These are phyloP conservation scores for Penicillium fuscoglaucum DNA, from an alignment of 2,329 filamentous ascomycete genomes.

Conservation along the genomic window DNA sequence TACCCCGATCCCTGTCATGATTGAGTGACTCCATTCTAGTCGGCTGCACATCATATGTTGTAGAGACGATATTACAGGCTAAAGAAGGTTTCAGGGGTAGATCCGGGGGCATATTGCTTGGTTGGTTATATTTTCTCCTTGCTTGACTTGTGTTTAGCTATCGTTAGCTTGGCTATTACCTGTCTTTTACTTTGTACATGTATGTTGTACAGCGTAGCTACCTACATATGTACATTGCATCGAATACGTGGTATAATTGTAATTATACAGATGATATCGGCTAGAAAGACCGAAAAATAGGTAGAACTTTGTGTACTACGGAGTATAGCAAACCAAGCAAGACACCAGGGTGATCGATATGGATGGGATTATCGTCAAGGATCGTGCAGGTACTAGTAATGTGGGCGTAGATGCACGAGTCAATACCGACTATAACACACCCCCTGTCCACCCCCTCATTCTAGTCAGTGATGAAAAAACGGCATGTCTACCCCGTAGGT, in stretches of 20 bases:
- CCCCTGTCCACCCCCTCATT: not conserved
- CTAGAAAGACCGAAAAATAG: not conserved
- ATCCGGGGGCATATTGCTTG: not conserved
- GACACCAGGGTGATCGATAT: not conserved
- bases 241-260: not conserved
- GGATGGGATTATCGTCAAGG: not conserved
- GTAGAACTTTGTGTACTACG: not conserved
- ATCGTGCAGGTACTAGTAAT: constrained; percentile 1
- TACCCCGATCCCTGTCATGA: too few species aligned
- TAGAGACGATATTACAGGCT: not conserved
- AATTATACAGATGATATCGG: not conserved
- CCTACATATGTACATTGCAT: not conserved
- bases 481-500: not conserved
- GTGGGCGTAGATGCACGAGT: not conserved
- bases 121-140: not conserved
- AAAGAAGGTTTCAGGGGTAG: constrained; percentile 5
- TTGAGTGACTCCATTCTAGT: not conserved
- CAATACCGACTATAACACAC: not conserved
- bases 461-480: not conserved
- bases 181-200: not conserved
- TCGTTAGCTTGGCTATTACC: not conserved
- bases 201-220: not conserved
- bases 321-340: not conserved
- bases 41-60: constrained; percentile 3
- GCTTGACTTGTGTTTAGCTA: not conserved